Base-by-base conservation (phyloP, 176 grass and related monocot genomes). In the Carex myosuroides region DNA sequence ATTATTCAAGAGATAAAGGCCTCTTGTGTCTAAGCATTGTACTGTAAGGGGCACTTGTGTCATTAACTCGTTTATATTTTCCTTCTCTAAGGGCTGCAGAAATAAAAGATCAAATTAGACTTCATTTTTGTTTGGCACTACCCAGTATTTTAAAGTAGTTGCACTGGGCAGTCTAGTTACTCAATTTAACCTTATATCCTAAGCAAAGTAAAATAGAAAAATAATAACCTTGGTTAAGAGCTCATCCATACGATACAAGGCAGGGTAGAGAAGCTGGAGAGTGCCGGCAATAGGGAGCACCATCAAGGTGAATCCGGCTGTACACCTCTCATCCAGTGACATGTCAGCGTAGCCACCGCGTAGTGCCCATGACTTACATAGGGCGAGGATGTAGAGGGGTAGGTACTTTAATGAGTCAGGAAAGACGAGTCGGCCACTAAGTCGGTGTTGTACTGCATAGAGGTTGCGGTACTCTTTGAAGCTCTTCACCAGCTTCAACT, bases 401-500 rank as follows among this genome's bases (percentile, higher is more conserved):
- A 99, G 88, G 62, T 87, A 94, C 84, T 84, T 99, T 85, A 99
- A 85, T 61, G 92, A 95, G 83, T 95, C 96, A 30, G 96, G 91
- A 88, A 90, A 99, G 87, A 99, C 92, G 46, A 95, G 77, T 75
- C 91, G 88, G 44, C 93, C 96, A 83, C 89, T 86, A 75, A 99
- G 80, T 60, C 93, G 86, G 81, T 99, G 93, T 65, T 99, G 93
- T 14, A 95, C 91, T 82, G 85, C 89, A 60, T 92, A 92, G 37
- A 99, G 87, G 64, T 92, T 99, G 44, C 88, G 84, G 58, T 99
- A 99, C 79, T 99, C 96, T 88, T 99, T 99, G 52, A 94, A 87
- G 84, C 93, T 95, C 86, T 84, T 95, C 68, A 92, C 90, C 11
- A 99, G 91, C 87, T 94, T 99, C 73, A 94, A 89, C 60, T 90